Percentiles rank a stretch among this genome's conserved stretches.
These are phyloP conservation scores for Termitomyces bulborhizus DNA, from an alignment of 768 basidiomycete species.

Conservation along the genomic window DNA sequence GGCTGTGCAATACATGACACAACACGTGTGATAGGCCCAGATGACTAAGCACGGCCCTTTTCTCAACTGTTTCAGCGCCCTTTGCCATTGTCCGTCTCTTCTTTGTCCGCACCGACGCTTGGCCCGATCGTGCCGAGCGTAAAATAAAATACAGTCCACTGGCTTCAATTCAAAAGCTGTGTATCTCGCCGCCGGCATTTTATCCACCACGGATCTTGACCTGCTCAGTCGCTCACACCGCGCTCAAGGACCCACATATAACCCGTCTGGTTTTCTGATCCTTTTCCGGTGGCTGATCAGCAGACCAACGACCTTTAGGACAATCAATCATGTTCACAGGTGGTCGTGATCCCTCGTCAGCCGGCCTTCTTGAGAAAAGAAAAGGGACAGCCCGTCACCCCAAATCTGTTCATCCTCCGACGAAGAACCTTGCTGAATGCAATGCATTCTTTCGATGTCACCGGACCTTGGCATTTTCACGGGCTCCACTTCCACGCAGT, in stretches of 20 bases:
- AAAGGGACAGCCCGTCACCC: not conserved
- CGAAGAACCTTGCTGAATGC: not conserved
- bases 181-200: not conserved
- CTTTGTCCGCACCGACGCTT: not conserved
- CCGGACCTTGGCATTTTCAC: not conserved
- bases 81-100: not conserved
- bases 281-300: not conserved
- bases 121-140: not conserved
- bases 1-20: not conserved
- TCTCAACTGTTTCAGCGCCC: not conserved
- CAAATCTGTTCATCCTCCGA: not conserved
- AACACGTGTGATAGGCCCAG: not conserved
- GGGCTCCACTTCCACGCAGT: not conserved
- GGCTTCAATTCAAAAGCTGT: not conserved
- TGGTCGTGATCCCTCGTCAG: not conserved
- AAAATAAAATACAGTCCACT: not conserved
- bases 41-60: not conserved
- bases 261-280: not conserved
- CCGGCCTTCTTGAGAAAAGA: too few species aligned
- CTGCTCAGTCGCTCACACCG: not conserved
- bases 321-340: not conserved
- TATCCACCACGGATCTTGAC: not conserved
- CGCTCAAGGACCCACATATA: not conserved
- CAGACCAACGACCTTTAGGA: not conserved
- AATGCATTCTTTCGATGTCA: not conserved